These are phyloP conservation scores for Trichocladium antarcticum DNA, from an alignment of 495 filamentous ascomycete genomes.

Conservation along the genomic window DNA sequence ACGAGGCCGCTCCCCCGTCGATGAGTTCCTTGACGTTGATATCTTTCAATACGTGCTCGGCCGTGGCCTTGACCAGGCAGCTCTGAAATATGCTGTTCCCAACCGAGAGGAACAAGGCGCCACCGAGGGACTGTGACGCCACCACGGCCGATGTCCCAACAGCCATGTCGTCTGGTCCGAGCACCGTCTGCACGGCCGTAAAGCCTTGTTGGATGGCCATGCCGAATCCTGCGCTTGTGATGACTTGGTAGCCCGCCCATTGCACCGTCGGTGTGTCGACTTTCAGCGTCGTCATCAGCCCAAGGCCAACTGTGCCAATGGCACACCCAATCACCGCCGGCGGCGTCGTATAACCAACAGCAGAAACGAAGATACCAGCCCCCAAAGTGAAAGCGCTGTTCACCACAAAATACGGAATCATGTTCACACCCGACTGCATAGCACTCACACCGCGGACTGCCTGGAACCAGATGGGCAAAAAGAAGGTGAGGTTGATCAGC, in stretches of 20 bases:
- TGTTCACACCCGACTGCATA: slow-evolving; percentile 54
- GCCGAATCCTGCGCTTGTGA: slow-evolving; percentile 48
- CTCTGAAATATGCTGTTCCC: slow-evolving; percentile 51
- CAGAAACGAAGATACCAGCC: slow-evolving; percentile 29
- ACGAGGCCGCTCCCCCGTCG: slow-evolving; percentile 41
- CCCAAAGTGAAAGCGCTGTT: slow-evolving; percentile 48
- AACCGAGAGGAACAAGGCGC: slow-evolving; percentile 51
- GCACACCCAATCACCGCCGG: slow-evolving; percentile 40
- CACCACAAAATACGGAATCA: slow-evolving; percentile 52
- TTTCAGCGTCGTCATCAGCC: slow-evolving; percentile 51
- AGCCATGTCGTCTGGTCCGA: slow-evolving; percentile 44
- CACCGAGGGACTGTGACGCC: slow-evolving; percentile 50
- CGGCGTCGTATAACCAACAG: slow-evolving; percentile 37
- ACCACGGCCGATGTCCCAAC: slow-evolving; percentile 52
- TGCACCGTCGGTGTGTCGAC: slow-evolving; percentile 36
- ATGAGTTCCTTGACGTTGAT: slow-evolving; percentile 25
- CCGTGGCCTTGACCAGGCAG: slow-evolving; percentile 33
- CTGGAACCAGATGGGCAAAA: slow-evolving; percentile 53
- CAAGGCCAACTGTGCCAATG: slow-evolving; percentile 49
- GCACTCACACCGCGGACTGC: slow-evolving; percentile 56
- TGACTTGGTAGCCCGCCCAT: slow-evolving; percentile 57
- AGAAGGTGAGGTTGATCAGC: slow-evolving; percentile 49
- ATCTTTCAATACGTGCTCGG: slow-evolving; percentile 12
- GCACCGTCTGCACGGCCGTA: slow-evolving; percentile 43
- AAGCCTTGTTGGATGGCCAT: slow-evolving; percentile 49